A percentile compares a stretch with the other conserved stretches of the same genome.
phyloP scores from a whole-genome alignment of 192 early-diverging fungal species.

The Glomus cerebriforme region DNA sequence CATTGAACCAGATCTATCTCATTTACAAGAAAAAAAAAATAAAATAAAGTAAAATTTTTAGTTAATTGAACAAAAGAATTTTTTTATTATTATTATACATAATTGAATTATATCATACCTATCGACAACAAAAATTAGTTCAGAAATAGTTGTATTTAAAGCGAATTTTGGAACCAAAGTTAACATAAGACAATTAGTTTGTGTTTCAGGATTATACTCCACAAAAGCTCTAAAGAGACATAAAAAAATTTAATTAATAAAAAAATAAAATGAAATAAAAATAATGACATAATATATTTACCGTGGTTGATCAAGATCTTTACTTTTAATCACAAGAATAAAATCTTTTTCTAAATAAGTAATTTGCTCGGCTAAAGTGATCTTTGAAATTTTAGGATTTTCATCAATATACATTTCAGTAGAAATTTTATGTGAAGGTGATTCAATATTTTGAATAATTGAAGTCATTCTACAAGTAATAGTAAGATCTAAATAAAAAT shows the following conservation, averaged over 20 bases:
- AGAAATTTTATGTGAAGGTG: conserved; percentile 49
- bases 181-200: conserved; percentile 39
- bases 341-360: conserved; percentile 46
- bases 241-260: neutral
- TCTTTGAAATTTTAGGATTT: conserved; percentile 25
- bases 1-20: conserved; percentile 57
- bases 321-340: conserved; percentile 39
- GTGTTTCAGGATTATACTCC: conserved; percentile 40
- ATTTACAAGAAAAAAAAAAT: neutral
- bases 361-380: conserved; percentile 21
- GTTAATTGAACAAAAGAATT: neutral
- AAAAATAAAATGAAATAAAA: neutral
- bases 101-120: conserved; percentile 29
- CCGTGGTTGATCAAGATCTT: conserved; percentile 40
- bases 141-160: conserved; percentile 27
- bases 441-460: conserved; percentile 44
- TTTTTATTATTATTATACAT: neutral
- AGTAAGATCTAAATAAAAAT: conserved; percentile 27
- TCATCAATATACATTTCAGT: conserved; percentile 32
- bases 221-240: conserved; percentile 32
- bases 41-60: neutral
- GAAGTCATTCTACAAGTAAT: conserved; percentile 34
- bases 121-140: conserved; percentile 48
- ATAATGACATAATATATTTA: neutral
- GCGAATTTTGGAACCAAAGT: conserved; percentile 49